phyloP scores from a whole-genome alignment of 345 rosid species.

The Ceriops zippeliana region DNA sequence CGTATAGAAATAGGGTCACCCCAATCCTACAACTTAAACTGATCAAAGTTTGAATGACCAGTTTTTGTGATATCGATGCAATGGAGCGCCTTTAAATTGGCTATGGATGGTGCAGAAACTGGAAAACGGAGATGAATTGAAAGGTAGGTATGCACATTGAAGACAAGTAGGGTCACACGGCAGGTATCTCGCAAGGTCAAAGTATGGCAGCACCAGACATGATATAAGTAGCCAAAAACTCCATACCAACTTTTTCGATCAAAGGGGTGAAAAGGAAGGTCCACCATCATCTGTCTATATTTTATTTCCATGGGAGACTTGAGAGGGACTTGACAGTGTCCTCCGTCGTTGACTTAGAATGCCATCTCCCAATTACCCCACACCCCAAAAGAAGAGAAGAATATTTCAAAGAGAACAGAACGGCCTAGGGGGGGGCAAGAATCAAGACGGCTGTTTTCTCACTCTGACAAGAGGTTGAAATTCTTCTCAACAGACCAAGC shows the following conservation, averaged over 20 bases:
- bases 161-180: slow-evolving; percentile 36
- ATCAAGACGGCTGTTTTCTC: neutral
- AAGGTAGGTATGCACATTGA: neutral
- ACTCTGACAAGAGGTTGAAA: no score
- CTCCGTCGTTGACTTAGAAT: slow-evolving; percentile 42
- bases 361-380: slow-evolving; percentile 16
- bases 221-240: slow-evolving; percentile 31
- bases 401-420: neutral
- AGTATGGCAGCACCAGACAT: slow-evolving; percentile 41
- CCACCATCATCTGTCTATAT: slow-evolving; percentile 2
- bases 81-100: neutral
- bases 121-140: neutral
- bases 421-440: neutral
- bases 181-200: slow-evolving; percentile 31
- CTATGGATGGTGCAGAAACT: neutral
- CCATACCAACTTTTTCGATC: slow-evolving; percentile 39
- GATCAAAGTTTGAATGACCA: no score
- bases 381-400: slow-evolving; percentile 26
- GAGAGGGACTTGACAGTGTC: slow-evolving; percentile 17
- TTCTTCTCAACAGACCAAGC: no score
- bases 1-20: no score
- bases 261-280: slow-evolving; percentile 15
- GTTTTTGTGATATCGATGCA: no score
- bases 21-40: no score
- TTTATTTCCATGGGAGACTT: neutral